Base-by-base conservation (phyloP, 2,329 filamentous ascomycete species). In the Ophiostoma himal-ulmi region DNA sequence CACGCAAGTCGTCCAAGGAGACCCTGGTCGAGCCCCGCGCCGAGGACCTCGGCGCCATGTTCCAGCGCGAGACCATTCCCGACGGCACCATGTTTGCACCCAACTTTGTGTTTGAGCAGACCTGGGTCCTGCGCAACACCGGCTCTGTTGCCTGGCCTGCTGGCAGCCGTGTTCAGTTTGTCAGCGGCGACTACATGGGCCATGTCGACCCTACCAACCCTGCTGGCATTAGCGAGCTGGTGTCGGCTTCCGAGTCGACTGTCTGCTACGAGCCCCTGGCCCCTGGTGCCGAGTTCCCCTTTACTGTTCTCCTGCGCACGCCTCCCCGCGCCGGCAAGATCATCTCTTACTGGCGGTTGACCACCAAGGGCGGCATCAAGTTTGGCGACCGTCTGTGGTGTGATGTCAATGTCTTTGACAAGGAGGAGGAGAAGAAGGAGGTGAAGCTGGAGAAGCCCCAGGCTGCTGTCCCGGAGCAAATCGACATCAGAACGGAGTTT, bases 361-460 rank as follows among this genome's bases (percentile, higher is more conserved):
- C 94, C 75, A 89, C 92, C 71, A 85, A 88, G 8, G 89, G 92
- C 71, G 94, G 94, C 34, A 83, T 86, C 74, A 91, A 92, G 74
- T 97, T 98, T 74, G 95, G 95, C 54, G 92, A 97, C 82, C 91
- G 93, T 76, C 84, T 99, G 67, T 99, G 94, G 94, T 97, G 94
- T 78, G 93, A 98, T 74, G 88, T 99, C 73, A 86, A 88, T 68
- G 92, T 97, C 74, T 81, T 83, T 75, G 75, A 77, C 39, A 77
- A 80, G 73, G 78, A 82, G 75, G 67, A 65, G 37, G 41, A 34
- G 62, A 54, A 70, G 62, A n/a, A 69, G 44, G 70, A 72, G 48
- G 69, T 75, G 52, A 66, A 97, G 75, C 75, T 76, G 85, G 83
- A 76, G 83, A 34, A 62, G 57, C 13, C 22, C 22, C 11, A 11